A percentile compares a stretch with the other conserved stretches of the same genome.
phyloP scores from a whole-genome alignment of 352 stramenopile genomes.

The Phytophthora nicotianae region DNA sequence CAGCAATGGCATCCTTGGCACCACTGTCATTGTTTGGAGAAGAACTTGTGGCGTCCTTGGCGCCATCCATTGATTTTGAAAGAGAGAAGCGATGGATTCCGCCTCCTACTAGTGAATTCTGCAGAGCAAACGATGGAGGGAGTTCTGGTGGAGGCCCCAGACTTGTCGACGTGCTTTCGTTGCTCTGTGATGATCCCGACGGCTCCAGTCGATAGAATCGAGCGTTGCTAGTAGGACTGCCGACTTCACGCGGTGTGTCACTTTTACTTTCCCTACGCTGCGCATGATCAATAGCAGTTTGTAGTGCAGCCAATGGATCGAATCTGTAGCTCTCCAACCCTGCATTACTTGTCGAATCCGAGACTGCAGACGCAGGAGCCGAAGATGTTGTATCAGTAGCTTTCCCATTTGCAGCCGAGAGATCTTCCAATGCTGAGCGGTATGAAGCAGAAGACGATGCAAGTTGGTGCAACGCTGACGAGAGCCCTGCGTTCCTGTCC shows the following conservation, averaged over 20 bases:
- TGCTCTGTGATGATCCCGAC: slow-evolving; percentile 7
- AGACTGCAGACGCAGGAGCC: slow-evolving; percentile 9
- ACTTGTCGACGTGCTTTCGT: background rate
- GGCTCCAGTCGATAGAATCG: slow-evolving; percentile 25
- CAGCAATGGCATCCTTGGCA: slow-evolving; percentile 7
- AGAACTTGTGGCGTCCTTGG: background rate
- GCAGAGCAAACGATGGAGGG: slow-evolving; percentile 51
- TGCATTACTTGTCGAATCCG: slow-evolving; percentile 7
- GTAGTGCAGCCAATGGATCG: slow-evolving; percentile 63
- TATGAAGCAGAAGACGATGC: slow-evolving; percentile 60
- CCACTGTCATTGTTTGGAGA: slow-evolving; percentile 4
- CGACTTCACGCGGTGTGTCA: slow-evolving; percentile 15
- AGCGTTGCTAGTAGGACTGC: slow-evolving; percentile 21
- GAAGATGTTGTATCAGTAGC: slow-evolving; percentile 8
- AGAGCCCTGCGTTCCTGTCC: slow-evolving; percentile 15
- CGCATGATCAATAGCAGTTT: slow-evolving; percentile 60
- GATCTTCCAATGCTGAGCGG: slow-evolving; percentile 33
- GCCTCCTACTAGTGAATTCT: slow-evolving; percentile 78
- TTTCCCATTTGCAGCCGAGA: slow-evolving; percentile 20
- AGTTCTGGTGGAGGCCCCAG: slow-evolving; percentile 49
- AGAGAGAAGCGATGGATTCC: slow-evolving; percentile 57
- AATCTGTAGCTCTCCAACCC: slow-evolving; percentile 47
- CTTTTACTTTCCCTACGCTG: slow-evolving; percentile 18
- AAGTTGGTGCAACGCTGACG: slow-evolving; percentile 58
- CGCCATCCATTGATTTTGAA: background rate